Percentiles rank a stretch among this genome's conserved stretches.
Conservation (phyloP, 352 stramenopile species). For the Phytophthora cactorum region DNA sequence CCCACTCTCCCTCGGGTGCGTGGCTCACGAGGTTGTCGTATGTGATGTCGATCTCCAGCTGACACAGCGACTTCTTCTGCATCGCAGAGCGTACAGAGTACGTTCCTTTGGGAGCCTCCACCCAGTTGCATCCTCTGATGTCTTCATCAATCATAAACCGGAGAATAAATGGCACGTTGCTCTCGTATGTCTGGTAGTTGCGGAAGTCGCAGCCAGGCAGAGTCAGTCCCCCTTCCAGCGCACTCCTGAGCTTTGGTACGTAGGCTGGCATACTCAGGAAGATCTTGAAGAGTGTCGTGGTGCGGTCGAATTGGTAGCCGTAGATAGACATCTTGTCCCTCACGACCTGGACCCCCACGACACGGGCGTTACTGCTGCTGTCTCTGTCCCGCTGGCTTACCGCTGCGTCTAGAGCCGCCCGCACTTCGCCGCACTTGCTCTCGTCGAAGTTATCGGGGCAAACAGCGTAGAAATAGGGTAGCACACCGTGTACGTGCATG, state of each 20-base stretch:
- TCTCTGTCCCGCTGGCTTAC: slow-evolving; percentile 65
- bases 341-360: slow-evolving; percentile 80
- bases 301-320: slow-evolving; percentile 84
- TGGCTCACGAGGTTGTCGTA: slow-evolving; percentile 97
- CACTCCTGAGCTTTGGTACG: slow-evolving; percentile 92
- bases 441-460: slow-evolving; percentile 80
- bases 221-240: slow-evolving; percentile 89
- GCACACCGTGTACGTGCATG: slow-evolving; percentile 97
- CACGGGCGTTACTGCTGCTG: slow-evolving; percentile 45
- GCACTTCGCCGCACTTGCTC: slow-evolving; percentile 73
- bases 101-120: slow-evolving; percentile 92
- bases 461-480: slow-evolving; percentile 97
- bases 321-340: slow-evolving; percentile 87
- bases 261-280: slow-evolving; percentile 95
- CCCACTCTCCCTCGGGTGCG: slow-evolving; percentile 94
- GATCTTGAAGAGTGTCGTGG: slow-evolving; percentile 88
- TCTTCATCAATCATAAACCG: slow-evolving; percentile 99
- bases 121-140: slow-evolving; percentile 97
- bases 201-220: slow-evolving; percentile 71
- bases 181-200: slow-evolving; percentile 96
- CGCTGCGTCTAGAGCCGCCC: slow-evolving; percentile 61
- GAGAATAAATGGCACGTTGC: slow-evolving; percentile 99
- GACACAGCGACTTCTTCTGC: slow-evolving; percentile 89
- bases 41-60: slow-evolving; percentile 98
- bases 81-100: slow-evolving; percentile 86